These are phyloP conservation scores for Coemansia sp. DNA, from an alignment of 192 early-diverging fungal species.

Conservation along the genomic window DNA sequence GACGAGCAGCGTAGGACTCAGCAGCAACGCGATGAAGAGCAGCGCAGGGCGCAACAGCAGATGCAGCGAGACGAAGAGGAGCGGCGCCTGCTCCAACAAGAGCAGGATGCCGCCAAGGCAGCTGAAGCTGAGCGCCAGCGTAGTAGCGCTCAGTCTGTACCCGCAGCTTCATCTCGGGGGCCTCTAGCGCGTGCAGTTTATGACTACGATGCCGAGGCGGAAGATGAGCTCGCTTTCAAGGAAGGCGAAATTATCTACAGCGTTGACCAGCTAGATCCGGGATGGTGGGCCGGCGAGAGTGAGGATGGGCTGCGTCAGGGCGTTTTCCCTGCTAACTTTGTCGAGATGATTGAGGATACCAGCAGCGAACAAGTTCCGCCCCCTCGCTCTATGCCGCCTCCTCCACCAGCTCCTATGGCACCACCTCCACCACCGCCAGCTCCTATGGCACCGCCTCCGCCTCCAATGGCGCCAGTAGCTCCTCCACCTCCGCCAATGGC, in stretches of 20 bases:
- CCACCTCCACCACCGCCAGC: constrained; percentile 5
- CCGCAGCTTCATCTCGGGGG: constrained; percentile 15
- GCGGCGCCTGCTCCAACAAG: constrained; percentile 17
- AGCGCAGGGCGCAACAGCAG: constrained; percentile 21
- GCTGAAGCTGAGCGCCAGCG: constrained; percentile 5
- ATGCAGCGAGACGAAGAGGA: constrained; percentile 21
- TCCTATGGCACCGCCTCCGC: constrained; percentile 11
- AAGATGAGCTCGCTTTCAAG: constrained; percentile 81
- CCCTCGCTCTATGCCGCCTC: not conserved
- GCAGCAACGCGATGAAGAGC: constrained; percentile 43
- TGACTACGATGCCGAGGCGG: constrained; percentile 76
- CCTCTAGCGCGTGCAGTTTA: constrained; percentile 67
- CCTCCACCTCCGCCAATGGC: constrained; percentile 18
- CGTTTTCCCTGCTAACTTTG: constrained; percentile 82
- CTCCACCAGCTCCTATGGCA: constrained; percentile 10
- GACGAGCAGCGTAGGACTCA: constrained; percentile 41
- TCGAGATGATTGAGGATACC: constrained; percentile 59
- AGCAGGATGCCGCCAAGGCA: constrained; percentile 17
- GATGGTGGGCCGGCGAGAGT: constrained; percentile 91
- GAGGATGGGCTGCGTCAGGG: constrained; percentile 75
- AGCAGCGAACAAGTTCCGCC: not conserved
- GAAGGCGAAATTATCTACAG: constrained; percentile 84
- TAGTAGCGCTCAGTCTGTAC: constrained; percentile 18
- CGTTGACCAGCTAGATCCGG: constrained; percentile 84
- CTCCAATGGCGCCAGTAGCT: constrained; percentile 22